These are phyloP conservation scores for Termitomyces sp. DNA, from an alignment of 768 basidiomycete genomes.

Conservation along the genomic window DNA sequence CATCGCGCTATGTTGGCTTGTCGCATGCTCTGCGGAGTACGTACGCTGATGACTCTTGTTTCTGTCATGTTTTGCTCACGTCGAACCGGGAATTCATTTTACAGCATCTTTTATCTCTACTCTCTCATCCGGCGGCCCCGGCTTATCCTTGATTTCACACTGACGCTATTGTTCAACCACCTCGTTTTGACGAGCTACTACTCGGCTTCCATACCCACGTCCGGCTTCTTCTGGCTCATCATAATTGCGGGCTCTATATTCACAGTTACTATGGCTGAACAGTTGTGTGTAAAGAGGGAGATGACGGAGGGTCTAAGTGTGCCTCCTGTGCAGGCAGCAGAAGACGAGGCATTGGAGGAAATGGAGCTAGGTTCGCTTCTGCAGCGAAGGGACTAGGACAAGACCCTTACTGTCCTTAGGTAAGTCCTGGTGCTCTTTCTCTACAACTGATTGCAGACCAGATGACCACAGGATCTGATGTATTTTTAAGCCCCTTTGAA, in stretches of 20 bases:
- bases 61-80: neutral
- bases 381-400: conserved; percentile 32
- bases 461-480: conserved; percentile 11
- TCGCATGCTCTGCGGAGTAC: conserved; percentile 82
- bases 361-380: conserved; percentile 52
- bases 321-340: conserved; percentile 36
- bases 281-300: conserved; percentile 86
- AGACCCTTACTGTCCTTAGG: conserved; percentile 2
- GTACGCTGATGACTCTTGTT: conserved; percentile 29
- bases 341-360: conserved; percentile 58
- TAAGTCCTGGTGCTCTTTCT: neutral
- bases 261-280: conserved; percentile 82
- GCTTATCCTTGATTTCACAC: conserved; percentile 89
- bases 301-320: conserved; percentile 81
- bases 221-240: conserved; percentile 89
- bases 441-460: neutral
- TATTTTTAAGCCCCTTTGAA: conserved; percentile 8
- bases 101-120: conserved; percentile 77
- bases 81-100: neutral
- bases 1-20: conserved; percentile 82
- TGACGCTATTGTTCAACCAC: conserved; percentile 91
- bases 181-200: conserved; percentile 93
- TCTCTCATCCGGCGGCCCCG: conserved; percentile 87
- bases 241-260: conserved; percentile 66
- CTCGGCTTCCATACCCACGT: conserved; percentile 77